Percentiles rank a stretch among this genome's conserved stretches.
These are phyloP conservation scores for Globisporangium polare DNA, from an alignment of 352 stramenopile species.

Conservation along the genomic window DNA sequence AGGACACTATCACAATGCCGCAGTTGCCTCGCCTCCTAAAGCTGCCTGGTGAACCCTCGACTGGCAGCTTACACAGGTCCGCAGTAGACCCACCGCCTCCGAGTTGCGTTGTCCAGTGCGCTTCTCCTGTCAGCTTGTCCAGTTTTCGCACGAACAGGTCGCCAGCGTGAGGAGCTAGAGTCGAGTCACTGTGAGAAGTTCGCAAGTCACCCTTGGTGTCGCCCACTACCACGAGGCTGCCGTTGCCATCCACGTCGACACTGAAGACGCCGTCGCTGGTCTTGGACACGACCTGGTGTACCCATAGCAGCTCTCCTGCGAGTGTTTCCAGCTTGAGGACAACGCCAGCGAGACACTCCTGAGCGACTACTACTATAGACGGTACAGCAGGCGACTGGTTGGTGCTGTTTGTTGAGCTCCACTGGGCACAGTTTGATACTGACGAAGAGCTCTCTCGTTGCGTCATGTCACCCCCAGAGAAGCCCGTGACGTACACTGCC, in stretches of 20 bases:
- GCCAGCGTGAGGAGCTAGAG: background rate
- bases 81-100: background rate
- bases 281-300: background rate
- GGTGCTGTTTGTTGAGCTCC: background rate
- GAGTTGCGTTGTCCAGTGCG: conserved; percentile 21
- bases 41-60: too few species aligned
- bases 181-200: background rate
- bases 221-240: conserved; percentile 20
- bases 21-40: conserved; percentile 6
- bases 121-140: conserved; percentile 9
- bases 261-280: conserved; percentile 21
- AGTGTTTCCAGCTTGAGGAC: conserved; percentile 15
- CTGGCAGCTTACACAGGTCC: conserved; percentile 5
- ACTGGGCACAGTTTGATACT: conserved; percentile 1
- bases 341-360: conserved; percentile 15
- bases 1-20: background rate
- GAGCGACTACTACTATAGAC: background rate
- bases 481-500: conserved; percentile 8
- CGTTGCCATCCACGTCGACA: conserved; percentile 10
- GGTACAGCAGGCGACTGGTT: background rate
- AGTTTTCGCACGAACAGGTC: conserved; percentile 26
- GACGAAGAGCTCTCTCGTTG: background rate
- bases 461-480: conserved; percentile 5
- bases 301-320: conserved; percentile 12
- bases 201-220: conserved; percentile 22